Evolutionary conservation across 2,329 filamentous ascomycete species (phyloP), one percentile per base, ranked within the genome.

Genomic region (Ophiostoma sp.): DNA sequence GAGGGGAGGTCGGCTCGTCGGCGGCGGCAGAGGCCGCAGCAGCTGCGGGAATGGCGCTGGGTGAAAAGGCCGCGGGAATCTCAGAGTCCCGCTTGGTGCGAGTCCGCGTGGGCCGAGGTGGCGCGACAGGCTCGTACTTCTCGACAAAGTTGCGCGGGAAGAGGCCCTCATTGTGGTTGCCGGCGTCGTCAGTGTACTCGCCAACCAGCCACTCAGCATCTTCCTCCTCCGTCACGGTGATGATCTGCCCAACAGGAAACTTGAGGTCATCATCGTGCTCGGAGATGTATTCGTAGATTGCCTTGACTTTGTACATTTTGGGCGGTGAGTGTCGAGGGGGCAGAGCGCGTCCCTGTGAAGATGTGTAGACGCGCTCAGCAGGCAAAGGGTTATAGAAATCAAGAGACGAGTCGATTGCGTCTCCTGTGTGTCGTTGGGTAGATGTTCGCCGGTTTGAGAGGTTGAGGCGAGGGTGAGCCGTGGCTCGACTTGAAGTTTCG

Each of bases 81-180:
- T 72, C 82, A 31, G 80, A 74, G 50, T 92, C 90, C 80, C 90
- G 92, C 85, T 92, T 95, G 77, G 88, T 83, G 77, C 93, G 91
- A 19, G 89, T 86, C 79, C 96, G 90, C 76, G 89, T 88, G 73
- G 96, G 96, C 74, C 96, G 90, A 74, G 95, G 94, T 74, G 96
- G 96, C 76, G 95, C 92, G 73, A 91, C 92, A 50, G 96, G 96
- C 82, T 98, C 95, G 83, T 94, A 97, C 83, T 92, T 94, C 83
- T 99, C 96, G 79, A 99, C 96, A 81, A 99, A 99, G 84, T 98
- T 99, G 81, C 92, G 92, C 70, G 94, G 95, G 82, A 98, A 98
- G 78, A 98, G 92, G 77, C 95, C 95, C 80, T 95, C 91, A 80
- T 91, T 89, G 82, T 91, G 94, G 76, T 82, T 83, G 73, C 96